phyloP scores from a whole-genome alignment of 192 early-diverging fungal species.

The Linnemannia zychae region DNA sequence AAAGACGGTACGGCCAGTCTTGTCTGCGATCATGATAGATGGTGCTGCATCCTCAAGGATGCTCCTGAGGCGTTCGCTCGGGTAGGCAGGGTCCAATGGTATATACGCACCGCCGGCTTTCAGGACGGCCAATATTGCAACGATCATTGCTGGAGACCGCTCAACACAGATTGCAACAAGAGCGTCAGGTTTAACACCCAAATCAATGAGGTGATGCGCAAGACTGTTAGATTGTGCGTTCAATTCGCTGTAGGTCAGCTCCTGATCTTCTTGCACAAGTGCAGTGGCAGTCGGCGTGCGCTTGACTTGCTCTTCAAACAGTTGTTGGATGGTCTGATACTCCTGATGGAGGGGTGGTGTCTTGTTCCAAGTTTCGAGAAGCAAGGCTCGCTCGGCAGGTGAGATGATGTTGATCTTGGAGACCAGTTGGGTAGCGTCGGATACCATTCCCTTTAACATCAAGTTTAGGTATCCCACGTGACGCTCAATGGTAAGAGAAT shows the following conservation, averaged over 20 bases:
- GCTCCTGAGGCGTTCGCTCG: conserved; percentile 32
- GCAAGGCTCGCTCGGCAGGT: conserved; percentile 9
- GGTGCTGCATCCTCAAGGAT: conserved; percentile 30
- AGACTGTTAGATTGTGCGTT: conserved; percentile 4
- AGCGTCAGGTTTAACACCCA: not conserved
- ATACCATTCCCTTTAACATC: conserved; percentile 7
- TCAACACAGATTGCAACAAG: not conserved
- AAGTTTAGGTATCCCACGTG: conserved; percentile 17
- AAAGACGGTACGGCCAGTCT: conserved; percentile 15
- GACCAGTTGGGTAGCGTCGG: conserved; percentile 8
- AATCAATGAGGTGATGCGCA: conserved; percentile 1
- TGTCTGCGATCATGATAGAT: not conserved
- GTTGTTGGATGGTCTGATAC: not conserved
- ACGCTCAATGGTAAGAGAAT: conserved; percentile 18
- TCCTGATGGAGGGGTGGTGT: not conserved
- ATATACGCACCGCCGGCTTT: conserved; percentile 53
- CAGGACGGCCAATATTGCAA: conserved; percentile 38
- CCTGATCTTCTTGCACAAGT: conserved; percentile 8
- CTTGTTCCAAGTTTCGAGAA: conserved; percentile 15
- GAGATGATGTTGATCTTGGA: conserved; percentile 21
- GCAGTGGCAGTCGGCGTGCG: conserved; percentile 1
- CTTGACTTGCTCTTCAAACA: conserved; percentile 17
- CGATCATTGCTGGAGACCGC: not conserved
- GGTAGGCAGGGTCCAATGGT: conserved; percentile 46
- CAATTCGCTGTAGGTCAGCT: conserved; percentile 3